These are phyloP conservation scores for Ogataea glucozyma DNA, from an alignment of 805 yeast species.

Conservation along the genomic window DNA sequence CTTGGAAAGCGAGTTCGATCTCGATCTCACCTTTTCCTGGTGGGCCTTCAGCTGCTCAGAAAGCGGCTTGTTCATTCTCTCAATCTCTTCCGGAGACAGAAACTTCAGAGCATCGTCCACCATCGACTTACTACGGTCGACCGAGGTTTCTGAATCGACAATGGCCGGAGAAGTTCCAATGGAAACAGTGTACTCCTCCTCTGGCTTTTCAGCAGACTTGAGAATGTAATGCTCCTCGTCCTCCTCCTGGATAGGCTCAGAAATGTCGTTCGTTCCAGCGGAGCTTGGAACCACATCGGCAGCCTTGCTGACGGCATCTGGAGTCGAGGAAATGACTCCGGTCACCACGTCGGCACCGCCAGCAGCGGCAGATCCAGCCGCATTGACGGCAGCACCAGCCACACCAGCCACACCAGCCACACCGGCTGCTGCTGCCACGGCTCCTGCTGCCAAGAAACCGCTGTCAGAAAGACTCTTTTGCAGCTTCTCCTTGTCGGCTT, in stretches of 20 bases:
- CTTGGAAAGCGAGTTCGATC: conserved; percentile 46
- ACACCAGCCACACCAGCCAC: conserved; percentile 22
- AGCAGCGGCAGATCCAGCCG: conserved; percentile 22
- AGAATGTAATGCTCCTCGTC: conserved; percentile 11
- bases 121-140: conserved; percentile 31
- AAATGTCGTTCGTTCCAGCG: conserved; percentile 24
- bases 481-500: conserved; percentile 42
- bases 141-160: conserved; percentile 14
- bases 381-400: conserved; percentile 27
- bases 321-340: conserved; percentile 1
- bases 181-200: conserved; percentile 21
- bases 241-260: conserved; percentile 37
- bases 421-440: conserved; percentile 20
- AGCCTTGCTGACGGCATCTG: conserved; percentile 14
- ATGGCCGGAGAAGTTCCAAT: conserved; percentile 6
- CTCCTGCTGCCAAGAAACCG: conserved; percentile 21
- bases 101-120: conserved; percentile 34
- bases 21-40: conserved; percentile 39
- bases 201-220: conserved; percentile 23
- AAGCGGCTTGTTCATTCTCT: conserved; percentile 33
- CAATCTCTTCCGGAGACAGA: conserved; percentile 30
- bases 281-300: conserved; percentile 20
- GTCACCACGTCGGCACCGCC: conserved; percentile 27
- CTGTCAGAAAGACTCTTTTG: conserved; percentile 20
- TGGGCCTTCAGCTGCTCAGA: conserved; percentile 28